Evolutionary conservation across 495 filamentous ascomycete species (phyloP).

Genomic region (Trichoderma virens): DNA sequence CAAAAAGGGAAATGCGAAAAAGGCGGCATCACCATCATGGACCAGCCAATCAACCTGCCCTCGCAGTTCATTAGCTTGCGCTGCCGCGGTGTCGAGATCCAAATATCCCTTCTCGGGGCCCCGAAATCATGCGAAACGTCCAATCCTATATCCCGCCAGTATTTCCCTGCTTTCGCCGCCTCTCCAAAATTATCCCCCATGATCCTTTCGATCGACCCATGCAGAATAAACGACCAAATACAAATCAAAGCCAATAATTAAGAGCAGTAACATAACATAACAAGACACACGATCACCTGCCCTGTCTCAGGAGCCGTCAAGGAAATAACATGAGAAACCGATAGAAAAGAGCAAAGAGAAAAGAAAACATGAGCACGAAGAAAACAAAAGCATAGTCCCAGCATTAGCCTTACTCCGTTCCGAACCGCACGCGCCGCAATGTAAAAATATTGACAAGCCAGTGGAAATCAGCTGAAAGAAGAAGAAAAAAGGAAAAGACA

Average conservation of each 20-base stretch:
- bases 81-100: slow-evolving; percentile 22
- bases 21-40: slow-evolving; percentile 33
- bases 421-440: slow-evolving; percentile 24
- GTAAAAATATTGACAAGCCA: slow-evolving; percentile 22
- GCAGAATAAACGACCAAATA: slow-evolving; percentile 21
- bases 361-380: background rate
- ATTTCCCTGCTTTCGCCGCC: slow-evolving; percentile 1
- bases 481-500: slow-evolving; percentile 22
- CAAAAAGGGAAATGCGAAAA: slow-evolving; percentile 28
- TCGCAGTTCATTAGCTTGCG: slow-evolving; percentile 46
- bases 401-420: slow-evolving; percentile 19
- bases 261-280: slow-evolving; percentile 12
- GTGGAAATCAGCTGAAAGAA: slow-evolving; percentile 14
- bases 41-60: slow-evolving; percentile 43
- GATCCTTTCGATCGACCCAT: slow-evolving; percentile 12
- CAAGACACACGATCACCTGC: slow-evolving; percentile 12
- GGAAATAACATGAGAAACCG: slow-evolving; percentile 10
- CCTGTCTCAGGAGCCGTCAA: slow-evolving; percentile 9
- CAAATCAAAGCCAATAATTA: slow-evolving; percentile 25
- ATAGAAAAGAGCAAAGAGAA: background rate
- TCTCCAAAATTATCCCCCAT: slow-evolving; percentile 3
- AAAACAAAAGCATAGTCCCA: background rate
- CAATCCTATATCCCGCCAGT: background rate
- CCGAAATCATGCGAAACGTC: slow-evolving; percentile 33
- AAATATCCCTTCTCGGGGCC: slow-evolving; percentile 23